These are phyloP conservation scores for Euphorbia lathyris DNA, from an alignment of 345 rosid species.

Conservation along the genomic window DNA sequence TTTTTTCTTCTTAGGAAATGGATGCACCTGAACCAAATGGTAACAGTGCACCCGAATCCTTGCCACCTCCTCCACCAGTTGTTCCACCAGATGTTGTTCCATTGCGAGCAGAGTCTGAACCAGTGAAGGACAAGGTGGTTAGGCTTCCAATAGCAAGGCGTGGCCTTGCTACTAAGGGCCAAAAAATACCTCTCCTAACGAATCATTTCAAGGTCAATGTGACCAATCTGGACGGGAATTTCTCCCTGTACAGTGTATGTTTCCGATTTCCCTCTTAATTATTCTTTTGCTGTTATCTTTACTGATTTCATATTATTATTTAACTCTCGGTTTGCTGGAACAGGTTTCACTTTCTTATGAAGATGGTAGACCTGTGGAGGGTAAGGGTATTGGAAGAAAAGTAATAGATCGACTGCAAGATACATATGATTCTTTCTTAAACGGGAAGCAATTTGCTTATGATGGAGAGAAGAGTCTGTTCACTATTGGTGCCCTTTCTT, in stretches of 20 bases:
- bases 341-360: slow-evolving; percentile 70
- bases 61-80: slow-evolving; percentile 67
- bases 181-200: slow-evolving; percentile 48
- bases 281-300: neutral
- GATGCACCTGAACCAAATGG: slow-evolving; percentile 38
- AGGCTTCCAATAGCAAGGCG: slow-evolving; percentile 65
- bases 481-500: slow-evolving; percentile 71
- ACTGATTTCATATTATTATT: neutral
- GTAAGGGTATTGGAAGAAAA: slow-evolving; percentile 66
- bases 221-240: slow-evolving; percentile 43
- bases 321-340: neutral
- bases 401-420: slow-evolving; percentile 68
- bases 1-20: slow-evolving; percentile 36
- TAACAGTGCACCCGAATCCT: slow-evolving; percentile 28
- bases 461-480: slow-evolving; percentile 88
- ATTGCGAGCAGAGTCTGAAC: slow-evolving; percentile 32
- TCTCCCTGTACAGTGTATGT: slow-evolving; percentile 77
- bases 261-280: neutral
- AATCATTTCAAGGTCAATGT: slow-evolving; percentile 81
- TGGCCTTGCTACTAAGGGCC: slow-evolving; percentile 60
- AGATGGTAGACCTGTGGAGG: slow-evolving; percentile 82
- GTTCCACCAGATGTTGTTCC: slow-evolving; percentile 50
- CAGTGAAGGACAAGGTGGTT: slow-evolving; percentile 38
- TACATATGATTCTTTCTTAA: slow-evolving; percentile 54
- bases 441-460: slow-evolving; percentile 72